A percentile compares a stretch with the other conserved stretches of the same genome.
phyloP scores from a whole-genome alignment of 1,139 yeast species.

The Protomyces gravidus region DNA sequence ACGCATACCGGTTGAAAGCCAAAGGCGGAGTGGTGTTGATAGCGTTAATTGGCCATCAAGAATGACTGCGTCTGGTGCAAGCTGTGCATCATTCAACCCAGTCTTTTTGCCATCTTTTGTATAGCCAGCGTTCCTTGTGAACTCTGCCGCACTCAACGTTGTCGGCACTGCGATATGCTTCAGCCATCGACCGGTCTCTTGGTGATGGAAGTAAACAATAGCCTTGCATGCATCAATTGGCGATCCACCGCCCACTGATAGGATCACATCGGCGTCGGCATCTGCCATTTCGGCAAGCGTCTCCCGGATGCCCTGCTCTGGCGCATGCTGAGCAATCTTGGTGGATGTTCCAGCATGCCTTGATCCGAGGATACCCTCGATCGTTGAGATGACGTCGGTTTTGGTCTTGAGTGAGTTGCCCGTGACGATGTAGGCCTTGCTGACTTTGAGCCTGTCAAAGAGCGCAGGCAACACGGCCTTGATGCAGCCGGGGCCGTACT shows the following conservation, averaged over 20 bases:
- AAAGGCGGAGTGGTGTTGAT: slow-evolving; percentile 28
- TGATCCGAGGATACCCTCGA: slow-evolving; percentile 14
- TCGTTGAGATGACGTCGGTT: slow-evolving; percentile 12
- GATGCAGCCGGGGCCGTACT: slow-evolving; percentile 17
- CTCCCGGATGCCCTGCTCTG: slow-evolving; percentile 17
- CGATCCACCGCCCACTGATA: slow-evolving; percentile 29
- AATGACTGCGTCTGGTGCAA: slow-evolving; percentile 28
- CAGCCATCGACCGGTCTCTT: slow-evolving; percentile 6
- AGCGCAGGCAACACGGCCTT: slow-evolving; percentile 11
- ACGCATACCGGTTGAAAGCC: slow-evolving; percentile 29
- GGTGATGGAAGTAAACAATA: slow-evolving; percentile 12
- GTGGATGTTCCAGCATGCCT: slow-evolving; percentile 20
- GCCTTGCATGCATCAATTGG: slow-evolving; percentile 28
- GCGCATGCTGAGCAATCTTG: slow-evolving; percentile 27
- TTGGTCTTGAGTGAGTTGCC: slow-evolving; percentile 26
- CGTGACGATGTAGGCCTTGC: slow-evolving; percentile 46
- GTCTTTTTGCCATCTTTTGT: slow-evolving; percentile 29
- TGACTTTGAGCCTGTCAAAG: slow-evolving; percentile 1
- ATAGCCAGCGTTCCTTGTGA: slow-evolving; percentile 29
- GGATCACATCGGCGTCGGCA: slow-evolving; percentile 32
- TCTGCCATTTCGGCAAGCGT: slow-evolving; percentile 28
- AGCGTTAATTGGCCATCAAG: slow-evolving; percentile 25
- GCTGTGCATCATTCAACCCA: slow-evolving; percentile 4
- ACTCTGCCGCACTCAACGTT: slow-evolving; percentile 32
- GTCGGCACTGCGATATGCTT: slow-evolving; percentile 30